Evolutionary conservation across 2,329 filamentous ascomycete genomes (phyloP).

Genomic region (Apiospora arundinis): DNA sequence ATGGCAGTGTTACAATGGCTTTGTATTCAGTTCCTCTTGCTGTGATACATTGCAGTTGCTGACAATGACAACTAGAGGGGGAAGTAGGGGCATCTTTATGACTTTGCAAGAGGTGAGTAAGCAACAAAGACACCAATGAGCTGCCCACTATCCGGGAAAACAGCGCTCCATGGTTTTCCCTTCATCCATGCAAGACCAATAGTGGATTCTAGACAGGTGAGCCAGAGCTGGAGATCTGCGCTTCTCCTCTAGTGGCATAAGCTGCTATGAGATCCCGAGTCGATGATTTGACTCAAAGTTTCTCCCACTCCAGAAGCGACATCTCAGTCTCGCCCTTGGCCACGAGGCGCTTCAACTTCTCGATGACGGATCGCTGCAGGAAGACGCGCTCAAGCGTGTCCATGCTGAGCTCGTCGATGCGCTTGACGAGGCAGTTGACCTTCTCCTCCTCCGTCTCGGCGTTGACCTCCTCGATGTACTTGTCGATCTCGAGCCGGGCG

Average conservation of each 20-base stretch:
- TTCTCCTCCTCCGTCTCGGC: slow-evolving; percentile 2
- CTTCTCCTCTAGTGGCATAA: not conserved
- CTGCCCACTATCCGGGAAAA: too few relatives aligned
- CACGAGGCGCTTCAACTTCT: not conserved
- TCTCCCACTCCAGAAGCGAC: not conserved
- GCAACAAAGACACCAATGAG: not conserved
- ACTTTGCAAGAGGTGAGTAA: not conserved
- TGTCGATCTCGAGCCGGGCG: not conserved
- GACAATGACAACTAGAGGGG: not conserved
- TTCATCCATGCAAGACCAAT: not conserved
- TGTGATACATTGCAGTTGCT: not conserved
- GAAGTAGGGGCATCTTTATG: not conserved
- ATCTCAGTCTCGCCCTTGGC: not conserved
- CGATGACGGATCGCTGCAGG: not conserved
- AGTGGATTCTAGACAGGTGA: too few relatives aligned
- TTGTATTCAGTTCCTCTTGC: not conserved
- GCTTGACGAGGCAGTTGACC: not conserved
- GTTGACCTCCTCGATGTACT: not conserved
- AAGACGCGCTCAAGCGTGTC: slow-evolving; percentile 12
- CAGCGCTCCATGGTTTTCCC: not conserved
- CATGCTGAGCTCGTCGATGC: not conserved
- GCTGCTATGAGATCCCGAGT: too few relatives aligned
- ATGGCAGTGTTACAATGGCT: not conserved
- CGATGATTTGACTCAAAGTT: not conserved
- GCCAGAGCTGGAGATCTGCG: not conserved